A percentile compares a stretch with the other conserved stretches of the same genome.
phyloP scores from a whole-genome alignment of 2,329 filamentous ascomycete genomes.

The Xylariaceae sp. region DNA sequence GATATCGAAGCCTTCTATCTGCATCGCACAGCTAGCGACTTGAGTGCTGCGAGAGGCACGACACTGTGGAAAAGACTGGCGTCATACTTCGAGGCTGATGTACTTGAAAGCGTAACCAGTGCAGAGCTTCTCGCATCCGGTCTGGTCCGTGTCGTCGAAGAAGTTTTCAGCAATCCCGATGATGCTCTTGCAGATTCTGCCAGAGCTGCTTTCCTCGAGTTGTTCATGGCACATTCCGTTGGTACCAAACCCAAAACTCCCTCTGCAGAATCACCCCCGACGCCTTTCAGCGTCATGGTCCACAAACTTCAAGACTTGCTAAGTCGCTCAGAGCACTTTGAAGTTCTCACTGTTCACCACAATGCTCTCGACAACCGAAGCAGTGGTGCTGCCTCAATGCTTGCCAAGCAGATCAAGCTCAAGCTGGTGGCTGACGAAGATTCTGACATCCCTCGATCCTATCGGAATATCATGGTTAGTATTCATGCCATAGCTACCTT shows the following conservation, averaged over 20 bases:
- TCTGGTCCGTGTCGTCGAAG: conserved; percentile 77
- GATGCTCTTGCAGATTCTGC: conserved; percentile 60
- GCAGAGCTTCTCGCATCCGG: conserved; percentile 89
- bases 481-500: conserved; percentile 98
- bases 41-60: conserved; percentile 50
- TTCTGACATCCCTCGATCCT: conserved; percentile 81
- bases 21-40: conserved; percentile 44
- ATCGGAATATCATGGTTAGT: conserved; percentile 94
- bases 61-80: conserved; percentile 72
- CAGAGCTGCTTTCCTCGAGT: conserved; percentile 78
- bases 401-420: conserved; percentile 90
- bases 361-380: conserved; percentile 87
- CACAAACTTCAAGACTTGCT: conserved; percentile 94
- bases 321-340: conserved; percentile 95
- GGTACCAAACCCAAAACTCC: conserved; percentile 62
- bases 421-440: conserved; percentile 86
- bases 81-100: conserved; percentile 81
- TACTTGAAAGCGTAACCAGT: conserved; percentile 90
- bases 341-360: conserved; percentile 92
- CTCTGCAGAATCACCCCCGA: conserved; percentile 65
- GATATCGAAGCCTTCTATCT: conserved; percentile 72
- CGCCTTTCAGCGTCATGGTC: conserved; percentile 84
- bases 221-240: conserved; percentile 79
- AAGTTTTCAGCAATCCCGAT: conserved; percentile 72
- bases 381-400: conserved; percentile 89